A percentile compares a stretch with the other conserved stretches of the same genome.
Conservation (phyloP, 1,284 basidiomycete genomes). For the Tremellales sp. region DNA sequence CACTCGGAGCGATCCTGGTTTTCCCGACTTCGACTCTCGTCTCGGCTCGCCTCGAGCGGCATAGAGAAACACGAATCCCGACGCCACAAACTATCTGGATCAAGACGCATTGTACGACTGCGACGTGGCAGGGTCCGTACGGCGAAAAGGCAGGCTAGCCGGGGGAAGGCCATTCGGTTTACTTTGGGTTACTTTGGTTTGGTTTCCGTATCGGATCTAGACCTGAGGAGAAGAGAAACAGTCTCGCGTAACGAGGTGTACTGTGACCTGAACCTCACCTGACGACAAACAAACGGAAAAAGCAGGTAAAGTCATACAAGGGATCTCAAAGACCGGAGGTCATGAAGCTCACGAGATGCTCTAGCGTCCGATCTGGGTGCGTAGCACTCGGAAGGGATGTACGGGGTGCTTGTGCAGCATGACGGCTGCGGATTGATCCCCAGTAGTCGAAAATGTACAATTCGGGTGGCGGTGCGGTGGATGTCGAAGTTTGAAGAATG, state of each 20-base stretch:
- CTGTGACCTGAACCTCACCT: conserved; percentile 2
- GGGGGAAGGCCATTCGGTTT: not conserved
- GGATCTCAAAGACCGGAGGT: conserved; percentile 7
- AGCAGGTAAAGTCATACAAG: conserved; percentile 1
- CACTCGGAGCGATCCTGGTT: not conserved
- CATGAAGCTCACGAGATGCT: conserved; percentile 5
- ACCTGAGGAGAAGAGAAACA: not conserved
- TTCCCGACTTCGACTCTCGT: not conserved
- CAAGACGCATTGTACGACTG: not conserved
- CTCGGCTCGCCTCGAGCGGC: not conserved
- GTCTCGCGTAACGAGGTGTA: not conserved
- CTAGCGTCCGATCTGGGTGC: too few relatives aligned
- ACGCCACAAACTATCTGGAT: conserved; percentile 26
- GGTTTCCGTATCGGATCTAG: not conserved
- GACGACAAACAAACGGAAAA: not conserved
- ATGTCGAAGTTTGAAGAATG: too few relatives aligned
- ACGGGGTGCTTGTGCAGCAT: too few relatives aligned
- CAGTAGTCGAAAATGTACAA: too few relatives aligned
- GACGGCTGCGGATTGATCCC: too few relatives aligned
- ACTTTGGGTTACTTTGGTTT: too few relatives aligned
- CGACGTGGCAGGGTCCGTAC: conserved; percentile 1
- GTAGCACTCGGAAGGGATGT: too few relatives aligned
- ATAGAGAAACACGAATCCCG: conserved; percentile 5
- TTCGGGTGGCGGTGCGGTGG: too few relatives aligned
- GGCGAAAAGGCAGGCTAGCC: not conserved